Base-by-base conservation (phyloP, 306 rosid species). In the Trifolium repens region DNA sequence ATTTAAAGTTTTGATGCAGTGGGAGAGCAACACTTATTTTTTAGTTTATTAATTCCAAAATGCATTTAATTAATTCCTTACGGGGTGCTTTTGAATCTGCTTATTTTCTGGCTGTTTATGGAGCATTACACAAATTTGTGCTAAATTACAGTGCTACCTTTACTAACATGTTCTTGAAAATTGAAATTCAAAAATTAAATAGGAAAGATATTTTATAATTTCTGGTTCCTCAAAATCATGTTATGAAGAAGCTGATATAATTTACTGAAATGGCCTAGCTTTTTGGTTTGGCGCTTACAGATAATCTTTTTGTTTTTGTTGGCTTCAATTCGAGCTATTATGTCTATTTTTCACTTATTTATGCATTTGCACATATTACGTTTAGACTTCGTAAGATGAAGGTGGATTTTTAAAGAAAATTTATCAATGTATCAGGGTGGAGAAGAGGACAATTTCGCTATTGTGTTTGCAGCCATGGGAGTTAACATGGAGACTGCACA, bases 401-500 rank as follows among this genome's bases (percentile, higher is more conserved):
- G 27, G 67, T 74, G 55, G 69, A 27, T 58, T 46, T 70, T 67
- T 27, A 75, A 34, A 72, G 65, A 53, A 35, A 54, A 44, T 3
- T 52, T 66, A 34, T 89, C 72, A 42, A 82, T 79, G 42, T 79
- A 67, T 79, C 84, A 96, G 99, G 91, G 64, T 67, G 84, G 35
- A 26, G 93, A 78, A 80, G 99, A 92, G 34, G 99, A 94, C 93
- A 94, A 94, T 76, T 94, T 94, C 75, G 98, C 99, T 78, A 94
- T 94, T 80, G 99, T 94, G 77, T 94, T 94, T 88, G 99, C 99
- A 15, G 99, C 99, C 80, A 94, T 94, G 99, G 99, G 99, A 73
- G 99, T 94, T 77, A 94, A 94, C 86, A 94, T 94, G 99, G 99
- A 96, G 87, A 89, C 99, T 46, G 99, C 99, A 15, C 99, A 96